Conservation (phyloP, 2,329 filamentous ascomycete genomes). For the Pestalotiopsis sp. region DNA sequence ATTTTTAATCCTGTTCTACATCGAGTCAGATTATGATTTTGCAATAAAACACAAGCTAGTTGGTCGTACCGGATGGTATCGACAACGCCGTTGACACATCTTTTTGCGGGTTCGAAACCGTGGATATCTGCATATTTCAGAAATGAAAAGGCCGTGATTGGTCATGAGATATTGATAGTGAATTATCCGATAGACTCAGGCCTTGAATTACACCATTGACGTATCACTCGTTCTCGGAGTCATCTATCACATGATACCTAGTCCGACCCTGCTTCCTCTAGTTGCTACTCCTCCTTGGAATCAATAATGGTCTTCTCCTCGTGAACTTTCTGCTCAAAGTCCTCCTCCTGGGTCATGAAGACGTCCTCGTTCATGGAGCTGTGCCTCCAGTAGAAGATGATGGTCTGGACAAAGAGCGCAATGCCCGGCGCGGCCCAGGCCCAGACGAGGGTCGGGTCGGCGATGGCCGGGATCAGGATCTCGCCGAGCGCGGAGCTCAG, state of each 20-base stretch:
- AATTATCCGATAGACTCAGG: too few relatives aligned
- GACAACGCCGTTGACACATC: too few relatives aligned
- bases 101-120: too few relatives aligned
- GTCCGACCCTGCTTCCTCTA: background rate
- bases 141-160: too few relatives aligned
- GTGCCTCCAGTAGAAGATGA: conserved; percentile 49
- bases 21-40: too few relatives aligned
- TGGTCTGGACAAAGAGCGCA: conserved; percentile 44
- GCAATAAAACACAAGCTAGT: too few relatives aligned
- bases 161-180: too few relatives aligned
- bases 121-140: too few relatives aligned
- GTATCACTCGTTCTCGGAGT: background rate
- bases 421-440: conserved; percentile 32
- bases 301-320: conserved; percentile 1
- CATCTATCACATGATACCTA: background rate
- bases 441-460: conserved; percentile 44
- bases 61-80: too few relatives aligned
- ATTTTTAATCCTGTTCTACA: too few relatives aligned
- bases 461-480: conserved; percentile 40
- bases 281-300: background rate
- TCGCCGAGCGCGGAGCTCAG: conserved; percentile 52
- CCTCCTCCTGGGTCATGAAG: conserved; percentile 37
- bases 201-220: background rate
- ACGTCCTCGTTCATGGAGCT: conserved; percentile 46
- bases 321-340: conserved; percentile 17